Conservation (phyloP, 768 basidiomycete species). For the Panaeolus papilionaceus region DNA sequence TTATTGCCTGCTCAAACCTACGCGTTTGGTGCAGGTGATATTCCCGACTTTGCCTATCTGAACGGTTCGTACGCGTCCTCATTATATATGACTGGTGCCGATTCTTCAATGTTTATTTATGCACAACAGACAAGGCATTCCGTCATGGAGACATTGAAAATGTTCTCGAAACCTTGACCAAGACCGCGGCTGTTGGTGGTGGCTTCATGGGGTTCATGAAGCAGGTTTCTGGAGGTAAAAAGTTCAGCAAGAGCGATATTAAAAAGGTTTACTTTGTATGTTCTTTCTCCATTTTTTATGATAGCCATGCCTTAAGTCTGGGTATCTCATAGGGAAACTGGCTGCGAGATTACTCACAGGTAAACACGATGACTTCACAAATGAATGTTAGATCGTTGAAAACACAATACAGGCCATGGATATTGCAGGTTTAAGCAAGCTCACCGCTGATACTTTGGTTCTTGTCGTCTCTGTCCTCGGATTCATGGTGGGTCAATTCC, state of each 20-base stretch:
- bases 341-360: conserved; percentile 73
- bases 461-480: conserved; percentile 62
- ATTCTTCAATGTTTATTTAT: background rate
- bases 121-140: conserved; percentile 63
- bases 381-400: background rate
- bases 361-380: conserved; percentile 23
- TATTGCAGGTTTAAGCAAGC: conserved; percentile 69
- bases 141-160: conserved; percentile 82
- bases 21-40: conserved; percentile 70
- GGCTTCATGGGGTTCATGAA: conserved; percentile 59
- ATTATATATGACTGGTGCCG: conserved; percentile 8
- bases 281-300: background rate
- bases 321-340: conserved; percentile 57
- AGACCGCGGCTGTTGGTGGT: conserved; percentile 50
- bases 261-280: conserved; percentile 72
- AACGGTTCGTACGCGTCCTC: conserved; percentile 46
- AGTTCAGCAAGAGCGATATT: conserved; percentile 68
- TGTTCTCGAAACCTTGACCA: conserved; percentile 61
- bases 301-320: background rate
- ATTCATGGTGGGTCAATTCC: conserved; percentile 47
- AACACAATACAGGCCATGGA: conserved; percentile 59
- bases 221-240: conserved; percentile 54
- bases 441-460: conserved; percentile 68
- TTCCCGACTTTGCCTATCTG: conserved; percentile 74
- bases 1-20: conserved; percentile 49